These are phyloP conservation scores for Acer yangbiense DNA, from an alignment of 345 rosid genomes.

Conservation along the genomic window DNA sequence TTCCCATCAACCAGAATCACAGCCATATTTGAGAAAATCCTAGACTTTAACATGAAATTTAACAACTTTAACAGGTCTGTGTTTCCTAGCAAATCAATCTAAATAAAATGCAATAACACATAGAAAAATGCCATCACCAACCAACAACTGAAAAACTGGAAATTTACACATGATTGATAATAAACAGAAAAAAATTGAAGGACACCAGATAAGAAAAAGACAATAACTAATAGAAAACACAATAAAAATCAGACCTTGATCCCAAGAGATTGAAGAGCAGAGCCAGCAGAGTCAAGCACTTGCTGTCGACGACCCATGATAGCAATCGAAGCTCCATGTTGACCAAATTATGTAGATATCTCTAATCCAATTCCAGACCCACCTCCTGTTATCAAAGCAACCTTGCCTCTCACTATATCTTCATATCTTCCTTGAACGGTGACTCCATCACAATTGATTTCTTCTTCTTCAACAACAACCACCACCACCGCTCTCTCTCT, in stretches of 20 bases:
- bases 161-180: background rate
- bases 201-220: background rate
- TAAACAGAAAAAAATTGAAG: background rate
- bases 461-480: background rate
- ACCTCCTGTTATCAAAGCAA: constrained; percentile 76
- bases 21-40: background rate
- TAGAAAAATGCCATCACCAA: background rate
- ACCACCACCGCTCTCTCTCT: background rate
- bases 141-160: background rate
- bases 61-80: background rate
- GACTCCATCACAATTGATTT: constrained; percentile 46
- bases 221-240: background rate
- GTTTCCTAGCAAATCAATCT: background rate
- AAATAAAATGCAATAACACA: background rate
- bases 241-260: constrained; percentile 38
- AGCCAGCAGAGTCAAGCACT: constrained; percentile 64
- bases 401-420: constrained; percentile 57
- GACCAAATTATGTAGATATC: constrained; percentile 64
- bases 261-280: constrained; percentile 59
- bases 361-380: constrained; percentile 91
- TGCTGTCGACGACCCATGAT: constrained; percentile 80
- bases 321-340: constrained; percentile 73
- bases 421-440: constrained; percentile 62
- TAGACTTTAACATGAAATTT: background rate
- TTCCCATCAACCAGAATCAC: too few species aligned